These are phyloP conservation scores for Drechslera avenae DNA, from an alignment of 2,329 filamentous ascomycete genomes.

Conservation along the genomic window DNA sequence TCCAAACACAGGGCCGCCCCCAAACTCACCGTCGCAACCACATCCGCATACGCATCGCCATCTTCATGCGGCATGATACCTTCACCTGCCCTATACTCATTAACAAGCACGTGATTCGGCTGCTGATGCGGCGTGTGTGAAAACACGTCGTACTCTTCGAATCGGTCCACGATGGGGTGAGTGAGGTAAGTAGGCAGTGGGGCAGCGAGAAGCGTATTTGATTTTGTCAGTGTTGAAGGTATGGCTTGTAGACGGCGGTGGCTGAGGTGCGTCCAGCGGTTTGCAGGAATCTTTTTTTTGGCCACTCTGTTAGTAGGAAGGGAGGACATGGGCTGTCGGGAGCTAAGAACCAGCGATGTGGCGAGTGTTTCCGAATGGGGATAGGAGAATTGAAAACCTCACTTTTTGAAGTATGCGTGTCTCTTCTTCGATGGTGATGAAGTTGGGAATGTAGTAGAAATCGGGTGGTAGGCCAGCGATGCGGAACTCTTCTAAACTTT, in stretches of 20 bases:
- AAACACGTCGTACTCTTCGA: slow-evolving; percentile 58
- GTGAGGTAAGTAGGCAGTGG: slow-evolving; percentile 77
- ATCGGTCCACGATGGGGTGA: slow-evolving; percentile 68
- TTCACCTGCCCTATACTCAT: slow-evolving; percentile 85
- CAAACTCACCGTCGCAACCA: slow-evolving; percentile 90
- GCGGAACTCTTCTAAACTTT: slow-evolving; percentile 24
- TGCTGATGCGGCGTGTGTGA: slow-evolving; percentile 69
- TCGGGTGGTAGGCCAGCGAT: slow-evolving; percentile 64
- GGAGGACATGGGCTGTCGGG: not conserved
- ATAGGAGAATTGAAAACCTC: slow-evolving; percentile 5
- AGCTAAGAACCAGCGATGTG: not conserved
- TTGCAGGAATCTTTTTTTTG: slow-evolving; percentile 50
- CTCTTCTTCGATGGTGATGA: slow-evolving; percentile 80
- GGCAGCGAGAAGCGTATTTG: slow-evolving; percentile 72
- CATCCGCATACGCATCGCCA: slow-evolving; percentile 80
- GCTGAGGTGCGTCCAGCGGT: slow-evolving; percentile 83
- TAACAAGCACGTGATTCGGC: slow-evolving; percentile 92
- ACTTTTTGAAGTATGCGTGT: slow-evolving; percentile 72
- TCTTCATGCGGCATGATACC: slow-evolving; percentile 99
- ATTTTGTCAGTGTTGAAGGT: slow-evolving; percentile 78
- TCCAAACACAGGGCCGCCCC: slow-evolving; percentile 79
- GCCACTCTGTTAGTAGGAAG: no score
- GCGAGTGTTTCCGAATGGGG: no score
- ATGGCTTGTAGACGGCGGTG: slow-evolving; percentile 89
- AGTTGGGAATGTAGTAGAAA: slow-evolving; percentile 85